These are phyloP conservation scores for Boechera retrofracta DNA, from an alignment of 345 rosid species.

Conservation along the genomic window DNA sequence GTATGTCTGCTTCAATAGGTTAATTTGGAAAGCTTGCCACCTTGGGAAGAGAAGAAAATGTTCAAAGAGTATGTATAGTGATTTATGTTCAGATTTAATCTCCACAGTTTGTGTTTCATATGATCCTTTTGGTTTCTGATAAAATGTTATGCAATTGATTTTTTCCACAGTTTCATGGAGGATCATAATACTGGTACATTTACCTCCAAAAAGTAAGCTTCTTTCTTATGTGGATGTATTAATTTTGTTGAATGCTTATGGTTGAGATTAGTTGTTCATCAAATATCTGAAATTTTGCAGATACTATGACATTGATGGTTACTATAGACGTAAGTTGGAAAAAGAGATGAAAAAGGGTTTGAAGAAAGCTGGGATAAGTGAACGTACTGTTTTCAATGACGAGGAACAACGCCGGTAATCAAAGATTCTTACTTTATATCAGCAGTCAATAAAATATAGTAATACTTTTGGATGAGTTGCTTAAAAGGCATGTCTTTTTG, in stretches of 20 bases:
- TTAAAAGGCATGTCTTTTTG: slow-evolving; percentile 15
- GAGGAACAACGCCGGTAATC: slow-evolving; percentile 90
- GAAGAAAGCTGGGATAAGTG: slow-evolving; percentile 61
- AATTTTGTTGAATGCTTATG: background rate
- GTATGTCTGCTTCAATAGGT: slow-evolving; percentile 49
- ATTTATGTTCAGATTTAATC: background rate
- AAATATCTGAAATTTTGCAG: slow-evolving; percentile 45
- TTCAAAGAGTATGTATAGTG: slow-evolving; percentile 70
- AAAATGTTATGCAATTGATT: background rate
- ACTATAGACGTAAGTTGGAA: slow-evolving; percentile 69
- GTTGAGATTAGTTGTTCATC: slow-evolving; percentile 1
- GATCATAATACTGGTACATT: slow-evolving; percentile 98
- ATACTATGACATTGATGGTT: slow-evolving; percentile 90
- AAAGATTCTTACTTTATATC: slow-evolving; percentile 1
- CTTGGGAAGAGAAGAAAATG: slow-evolving; percentile 99
- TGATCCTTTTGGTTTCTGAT: slow-evolving; percentile 6
- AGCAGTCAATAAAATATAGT: background rate
- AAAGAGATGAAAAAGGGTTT: slow-evolving; percentile 73
- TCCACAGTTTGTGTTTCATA: background rate
- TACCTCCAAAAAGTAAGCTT: slow-evolving; percentile 90
- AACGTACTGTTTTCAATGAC: slow-evolving; percentile 91
- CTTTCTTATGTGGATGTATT: slow-evolving; percentile 7
- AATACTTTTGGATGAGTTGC: background rate
- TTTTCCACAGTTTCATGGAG: slow-evolving; percentile 81
- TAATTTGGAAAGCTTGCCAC: slow-evolving; percentile 86